Evolutionary conservation across 176 grass and related monocot species (phyloP).

Genomic region (Typha latifolia): DNA sequence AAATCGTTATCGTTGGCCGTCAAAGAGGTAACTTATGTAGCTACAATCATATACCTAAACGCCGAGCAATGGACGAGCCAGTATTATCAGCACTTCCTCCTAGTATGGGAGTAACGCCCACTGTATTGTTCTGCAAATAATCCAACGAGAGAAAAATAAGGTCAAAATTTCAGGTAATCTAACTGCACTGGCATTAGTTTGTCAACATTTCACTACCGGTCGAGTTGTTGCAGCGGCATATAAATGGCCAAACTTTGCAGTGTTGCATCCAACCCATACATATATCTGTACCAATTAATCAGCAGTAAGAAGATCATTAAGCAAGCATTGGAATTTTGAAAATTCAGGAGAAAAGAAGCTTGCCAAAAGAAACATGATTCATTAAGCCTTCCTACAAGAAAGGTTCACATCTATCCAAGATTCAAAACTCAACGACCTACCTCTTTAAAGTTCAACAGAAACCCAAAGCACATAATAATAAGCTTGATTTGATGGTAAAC

Average conservation of each 20-base stretch:
- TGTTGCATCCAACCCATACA: slow-evolving; percentile 84
- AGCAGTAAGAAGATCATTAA: slow-evolving; percentile 1
- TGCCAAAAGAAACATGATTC: no score
- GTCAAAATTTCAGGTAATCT: neutral
- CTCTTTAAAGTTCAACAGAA: no score
- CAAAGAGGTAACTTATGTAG: neutral
- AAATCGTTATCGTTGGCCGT: neutral
- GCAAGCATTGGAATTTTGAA: neutral
- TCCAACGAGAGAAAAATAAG: neutral
- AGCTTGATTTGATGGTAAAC: no score
- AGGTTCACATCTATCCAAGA: no score
- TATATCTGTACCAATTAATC: slow-evolving; percentile 49
- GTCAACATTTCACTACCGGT: slow-evolving; percentile 28
- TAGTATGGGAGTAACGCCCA: slow-evolving; percentile 67
- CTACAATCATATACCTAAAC: slow-evolving; percentile 51
- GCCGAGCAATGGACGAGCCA: slow-evolving; percentile 70
- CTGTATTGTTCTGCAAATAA: slow-evolving; percentile 41
- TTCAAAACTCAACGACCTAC: no score
- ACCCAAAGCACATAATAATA: no score
- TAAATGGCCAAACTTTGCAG: slow-evolving; percentile 71
- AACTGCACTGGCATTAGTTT: neutral
- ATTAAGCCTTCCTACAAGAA: no score
- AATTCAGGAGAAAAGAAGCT: no score
- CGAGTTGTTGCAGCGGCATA: slow-evolving; percentile 81
- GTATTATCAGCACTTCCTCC: slow-evolving; percentile 85